A percentile compares a stretch with the other conserved stretches of the same genome.
These are phyloP conservation scores for Pyronema domesticum DNA, from an alignment of 495 filamentous ascomycete species.

Conservation along the genomic window DNA sequence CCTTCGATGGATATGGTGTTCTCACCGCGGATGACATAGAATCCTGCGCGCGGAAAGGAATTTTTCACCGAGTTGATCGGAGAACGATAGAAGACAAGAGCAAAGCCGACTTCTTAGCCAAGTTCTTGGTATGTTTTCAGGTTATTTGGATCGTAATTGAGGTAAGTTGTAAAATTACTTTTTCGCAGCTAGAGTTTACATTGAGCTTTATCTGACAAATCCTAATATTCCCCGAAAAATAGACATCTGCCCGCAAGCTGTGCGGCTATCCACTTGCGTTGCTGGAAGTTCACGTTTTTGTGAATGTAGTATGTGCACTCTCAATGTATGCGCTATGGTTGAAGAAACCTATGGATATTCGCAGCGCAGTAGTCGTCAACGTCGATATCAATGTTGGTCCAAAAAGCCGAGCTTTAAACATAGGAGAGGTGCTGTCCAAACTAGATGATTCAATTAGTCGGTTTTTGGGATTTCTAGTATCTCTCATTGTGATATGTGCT, in stretches of 20 bases:
- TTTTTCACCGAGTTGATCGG: background rate
- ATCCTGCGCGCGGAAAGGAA: too few species aligned
- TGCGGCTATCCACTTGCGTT: conserved; percentile 1
- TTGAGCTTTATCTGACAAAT: too few species aligned
- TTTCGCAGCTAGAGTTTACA: too few species aligned
- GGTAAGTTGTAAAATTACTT: background rate
- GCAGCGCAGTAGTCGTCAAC: too few species aligned
- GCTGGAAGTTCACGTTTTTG: conserved; percentile 6
- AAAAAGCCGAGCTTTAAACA: too few species aligned
- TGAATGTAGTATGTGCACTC: conserved; percentile 8
- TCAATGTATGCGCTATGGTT: conserved; percentile 10
- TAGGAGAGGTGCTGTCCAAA: too few species aligned
- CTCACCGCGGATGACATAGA: too few species aligned
- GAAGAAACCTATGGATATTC: conserved; percentile 8
- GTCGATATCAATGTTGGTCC: too few species aligned
- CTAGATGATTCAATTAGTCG: too few species aligned
- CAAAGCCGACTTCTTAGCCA: conserved; percentile 6
- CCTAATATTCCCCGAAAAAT: background rate
- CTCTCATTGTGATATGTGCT: too few species aligned
- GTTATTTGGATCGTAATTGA: conserved; percentile 3
- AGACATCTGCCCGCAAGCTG: background rate
- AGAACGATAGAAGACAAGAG: conserved; percentile 7
- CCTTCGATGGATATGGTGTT: background rate
- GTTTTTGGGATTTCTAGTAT: too few species aligned
- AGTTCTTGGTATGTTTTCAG: conserved; percentile 4